phyloP scores from a whole-genome alignment of 768 basidiomycete species.

The Lyophyllum shimeji region DNA sequence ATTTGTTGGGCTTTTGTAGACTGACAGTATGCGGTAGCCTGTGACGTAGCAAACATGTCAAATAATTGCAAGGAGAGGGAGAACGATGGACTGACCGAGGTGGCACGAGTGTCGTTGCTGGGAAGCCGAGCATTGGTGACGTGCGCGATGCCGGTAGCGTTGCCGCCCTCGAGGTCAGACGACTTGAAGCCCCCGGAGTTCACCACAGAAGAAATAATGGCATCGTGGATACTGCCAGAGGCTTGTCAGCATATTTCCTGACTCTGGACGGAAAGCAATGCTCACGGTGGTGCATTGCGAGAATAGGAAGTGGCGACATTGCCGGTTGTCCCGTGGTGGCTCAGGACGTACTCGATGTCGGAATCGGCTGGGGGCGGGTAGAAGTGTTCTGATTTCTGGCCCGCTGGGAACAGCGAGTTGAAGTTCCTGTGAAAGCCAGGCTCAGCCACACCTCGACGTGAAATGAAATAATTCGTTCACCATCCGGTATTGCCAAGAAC shows the following conservation, averaged over 20 bases:
- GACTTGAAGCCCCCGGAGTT: background rate
- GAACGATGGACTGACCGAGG: background rate
- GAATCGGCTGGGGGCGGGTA: background rate
- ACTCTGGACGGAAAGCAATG: background rate
- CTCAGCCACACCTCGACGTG: background rate
- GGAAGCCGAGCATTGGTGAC: slow-evolving; percentile 3
- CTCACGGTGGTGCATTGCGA: background rate
- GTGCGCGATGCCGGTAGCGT: background rate
- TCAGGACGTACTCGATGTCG: slow-evolving; percentile 1
- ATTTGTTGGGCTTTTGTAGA: background rate
- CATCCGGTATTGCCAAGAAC: background rate
- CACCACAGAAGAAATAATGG: background rate
- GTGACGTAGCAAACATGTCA: background rate
- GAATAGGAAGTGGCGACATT: background rate
- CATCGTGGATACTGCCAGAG: background rate
- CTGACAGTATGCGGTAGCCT: slow-evolving; percentile 3
- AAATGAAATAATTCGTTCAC: background rate
- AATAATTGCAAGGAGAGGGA: background rate
- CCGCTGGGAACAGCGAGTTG: background rate
- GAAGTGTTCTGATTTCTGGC: slow-evolving; percentile 1
- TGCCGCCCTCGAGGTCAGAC: background rate
- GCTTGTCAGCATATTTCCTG: background rate
- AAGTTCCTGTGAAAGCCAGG: background rate
- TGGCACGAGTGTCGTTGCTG: background rate
- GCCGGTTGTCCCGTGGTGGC: background rate